Evolutionary conservation across 2,329 filamentous ascomycete species (phyloP).

Genomic region (Phaeomoniella chlamydospora): DNA sequence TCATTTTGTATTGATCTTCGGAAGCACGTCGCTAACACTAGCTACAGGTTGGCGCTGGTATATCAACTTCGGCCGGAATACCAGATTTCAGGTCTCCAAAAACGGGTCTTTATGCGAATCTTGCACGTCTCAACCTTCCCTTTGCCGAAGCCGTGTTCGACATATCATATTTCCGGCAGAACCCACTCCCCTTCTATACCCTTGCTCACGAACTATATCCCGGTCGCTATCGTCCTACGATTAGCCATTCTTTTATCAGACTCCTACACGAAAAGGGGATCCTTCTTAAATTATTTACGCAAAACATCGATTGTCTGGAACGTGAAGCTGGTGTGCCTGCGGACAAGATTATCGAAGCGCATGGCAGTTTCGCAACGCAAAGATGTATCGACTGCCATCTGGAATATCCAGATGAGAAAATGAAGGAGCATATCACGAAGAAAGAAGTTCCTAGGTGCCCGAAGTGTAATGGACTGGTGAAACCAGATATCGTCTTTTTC

Average conservation of each 20-base stretch:
- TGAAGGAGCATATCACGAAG: constrained; percentile 53
- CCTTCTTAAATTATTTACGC: constrained; percentile 78
- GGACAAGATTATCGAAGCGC: constrained; percentile 77
- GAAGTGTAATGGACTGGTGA: constrained; percentile 64
- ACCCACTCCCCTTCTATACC: constrained; percentile 82
- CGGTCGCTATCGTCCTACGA: constrained; percentile 72
- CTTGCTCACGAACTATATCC: constrained; percentile 87
- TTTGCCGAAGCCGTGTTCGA: constrained; percentile 91
- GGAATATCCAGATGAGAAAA: constrained; percentile 56
- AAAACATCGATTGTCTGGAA: constrained; percentile 96
- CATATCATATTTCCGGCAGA: constrained; percentile 70
- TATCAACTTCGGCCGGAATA: constrained; percentile 48
- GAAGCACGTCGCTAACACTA: too few relatives aligned
- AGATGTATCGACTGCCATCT: constrained; percentile 78
- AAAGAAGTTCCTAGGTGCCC: constrained; percentile 59
- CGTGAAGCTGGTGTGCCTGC: constrained; percentile 68
- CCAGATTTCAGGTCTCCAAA: constrained; percentile 91
- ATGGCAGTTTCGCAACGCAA: constrained; percentile 87
- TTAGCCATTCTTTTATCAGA: constrained; percentile 79
- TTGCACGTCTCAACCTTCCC: constrained; percentile 71
- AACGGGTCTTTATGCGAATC: constrained; percentile 86
- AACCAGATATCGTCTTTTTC: constrained; percentile 93
- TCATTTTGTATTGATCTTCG: too few relatives aligned
- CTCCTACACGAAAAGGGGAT: constrained; percentile 67
- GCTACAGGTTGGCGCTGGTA: constrained; percentile 68